phyloP scores from a whole-genome alignment of 2,329 filamentous ascomycete species.

The Fusarium equiseti region DNA sequence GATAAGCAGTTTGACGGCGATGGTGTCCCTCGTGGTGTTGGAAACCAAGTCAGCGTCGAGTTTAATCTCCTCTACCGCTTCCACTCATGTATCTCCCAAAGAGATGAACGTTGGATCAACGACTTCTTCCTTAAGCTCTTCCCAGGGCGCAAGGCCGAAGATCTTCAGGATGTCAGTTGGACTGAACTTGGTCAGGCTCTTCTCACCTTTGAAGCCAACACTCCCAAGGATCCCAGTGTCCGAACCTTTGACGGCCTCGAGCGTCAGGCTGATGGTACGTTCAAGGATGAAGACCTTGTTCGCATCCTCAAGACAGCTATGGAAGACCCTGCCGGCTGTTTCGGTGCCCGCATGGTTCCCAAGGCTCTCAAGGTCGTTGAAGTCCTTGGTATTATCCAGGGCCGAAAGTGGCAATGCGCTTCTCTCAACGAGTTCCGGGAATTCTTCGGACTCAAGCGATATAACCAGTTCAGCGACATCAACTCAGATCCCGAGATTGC shows the following conservation, averaged over 20 bases:
- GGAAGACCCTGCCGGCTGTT: conserved; percentile 70
- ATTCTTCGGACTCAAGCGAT: conserved; percentile 70
- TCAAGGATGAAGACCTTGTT: conserved; percentile 69
- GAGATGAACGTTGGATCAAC: conserved; percentile 73
- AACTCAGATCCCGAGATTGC: conserved; percentile 68
- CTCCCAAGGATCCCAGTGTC: conserved; percentile 55
- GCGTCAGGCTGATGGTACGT: conserved; percentile 63
- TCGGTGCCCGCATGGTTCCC: conserved; percentile 70
- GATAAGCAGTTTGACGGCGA: conserved; percentile 57
- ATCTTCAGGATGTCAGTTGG: conserved; percentile 54
- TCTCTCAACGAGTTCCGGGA: conserved; percentile 74
- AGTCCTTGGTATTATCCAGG: conserved; percentile 71
- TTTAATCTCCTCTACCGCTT: conserved; percentile 77
- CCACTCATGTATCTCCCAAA: conserved; percentile 70
- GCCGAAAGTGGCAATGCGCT: conserved; percentile 70
- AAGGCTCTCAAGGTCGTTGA: conserved; percentile 70
- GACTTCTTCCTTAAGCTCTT: conserved; percentile 58
- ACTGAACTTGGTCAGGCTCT: conserved; percentile 40
- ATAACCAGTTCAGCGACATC: conserved; percentile 69
- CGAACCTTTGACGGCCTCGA: conserved; percentile 63
- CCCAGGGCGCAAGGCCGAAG: conserved; percentile 50
- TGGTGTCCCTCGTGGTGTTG: conserved; percentile 66
- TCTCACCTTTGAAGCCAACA: conserved; percentile 32
- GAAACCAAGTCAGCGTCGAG: conserved; percentile 76
- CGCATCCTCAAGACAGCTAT: conserved; percentile 68